Conservation (phyloP, 805 yeast genomes). For the Metschnikowia corniflorae region DNA sequence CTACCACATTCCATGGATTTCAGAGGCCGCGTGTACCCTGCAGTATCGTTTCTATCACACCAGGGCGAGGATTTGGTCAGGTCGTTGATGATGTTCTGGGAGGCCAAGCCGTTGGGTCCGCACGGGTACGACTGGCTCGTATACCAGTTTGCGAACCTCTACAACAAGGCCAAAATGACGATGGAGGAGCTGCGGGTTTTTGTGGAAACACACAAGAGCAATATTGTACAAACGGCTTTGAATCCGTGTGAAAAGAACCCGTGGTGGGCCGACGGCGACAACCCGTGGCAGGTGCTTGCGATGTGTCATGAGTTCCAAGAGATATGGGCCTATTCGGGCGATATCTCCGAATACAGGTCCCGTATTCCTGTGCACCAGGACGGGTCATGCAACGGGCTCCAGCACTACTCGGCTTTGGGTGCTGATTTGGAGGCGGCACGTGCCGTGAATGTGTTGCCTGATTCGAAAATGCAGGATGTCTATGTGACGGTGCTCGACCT, state of each 20-base stretch:
- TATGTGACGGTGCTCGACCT: constrained; percentile 30
- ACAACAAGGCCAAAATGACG: constrained; percentile 27
- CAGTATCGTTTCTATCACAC: constrained; percentile 32
- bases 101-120: constrained; percentile 32
- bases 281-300: constrained; percentile 39
- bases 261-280: constrained; percentile 39
- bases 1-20: constrained; percentile 40
- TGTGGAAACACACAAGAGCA: constrained; percentile 20
- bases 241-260: constrained; percentile 23
- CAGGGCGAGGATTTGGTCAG: constrained; percentile 36
- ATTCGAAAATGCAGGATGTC: constrained; percentile 28
- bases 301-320: constrained; percentile 30
- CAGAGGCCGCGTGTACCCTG: constrained; percentile 41
- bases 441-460: constrained; percentile 37
- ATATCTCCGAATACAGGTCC: constrained; percentile 21
- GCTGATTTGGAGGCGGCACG: constrained; percentile 33
- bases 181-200: constrained; percentile 25
- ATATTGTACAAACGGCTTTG: constrained; percentile 26
- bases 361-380: constrained; percentile 41
- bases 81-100: constrained; percentile 36
- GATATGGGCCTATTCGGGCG: constrained; percentile 17
- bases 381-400: constrained; percentile 46
- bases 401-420: constrained; percentile 44
- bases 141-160: constrained; percentile 36
- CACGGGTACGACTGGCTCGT: constrained; percentile 36